Conservation (phyloP, 108 stramenopile species). For the Epithemia pelagica region DNA sequence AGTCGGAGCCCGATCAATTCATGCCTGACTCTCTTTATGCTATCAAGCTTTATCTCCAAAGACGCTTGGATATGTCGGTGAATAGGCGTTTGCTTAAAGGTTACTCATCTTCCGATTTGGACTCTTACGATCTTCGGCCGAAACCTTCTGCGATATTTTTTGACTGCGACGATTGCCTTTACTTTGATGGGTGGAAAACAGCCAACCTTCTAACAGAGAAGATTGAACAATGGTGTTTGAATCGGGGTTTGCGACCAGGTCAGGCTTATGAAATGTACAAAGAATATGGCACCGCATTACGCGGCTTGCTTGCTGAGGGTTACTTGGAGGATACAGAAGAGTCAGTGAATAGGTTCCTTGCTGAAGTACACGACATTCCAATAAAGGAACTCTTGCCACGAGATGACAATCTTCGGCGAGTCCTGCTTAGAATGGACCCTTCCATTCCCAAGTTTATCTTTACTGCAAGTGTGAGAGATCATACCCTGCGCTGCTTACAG, state of each 20-base stretch:
- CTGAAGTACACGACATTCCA: constrained; percentile 49
- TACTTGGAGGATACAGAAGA: constrained; percentile 33
- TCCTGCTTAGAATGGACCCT: constrained; percentile 47
- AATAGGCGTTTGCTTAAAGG: constrained; percentile 30
- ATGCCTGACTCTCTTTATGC: constrained; percentile 52
- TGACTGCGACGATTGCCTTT: constrained; percentile 73
- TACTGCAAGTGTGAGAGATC: constrained; percentile 49
- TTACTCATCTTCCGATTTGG: constrained; percentile 26
- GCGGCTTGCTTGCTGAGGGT: constrained; percentile 54
- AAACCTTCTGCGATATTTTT: constrained; percentile 54
- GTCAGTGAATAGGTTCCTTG: constrained; percentile 41
- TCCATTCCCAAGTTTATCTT: constrained; percentile 58
- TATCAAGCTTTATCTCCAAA: constrained; percentile 32
- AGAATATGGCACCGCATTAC: constrained; percentile 53
- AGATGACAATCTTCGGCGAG: constrained; percentile 36
- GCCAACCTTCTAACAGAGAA: constrained; percentile 40
- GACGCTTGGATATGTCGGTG: constrained; percentile 5
- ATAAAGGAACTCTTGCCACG: constrained; percentile 24
- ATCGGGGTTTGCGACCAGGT: constrained; percentile 26
- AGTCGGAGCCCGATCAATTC: constrained; percentile 29
- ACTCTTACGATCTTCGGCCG: constrained; percentile 19
- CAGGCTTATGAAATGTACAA: constrained; percentile 59
- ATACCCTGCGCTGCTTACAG: constrained; percentile 48
- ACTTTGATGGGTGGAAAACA: constrained; percentile 62
- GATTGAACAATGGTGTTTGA: constrained; percentile 57